phyloP scores from a whole-genome alignment of 805 yeast genomes.

The Hyphopichia homilentoma region DNA sequence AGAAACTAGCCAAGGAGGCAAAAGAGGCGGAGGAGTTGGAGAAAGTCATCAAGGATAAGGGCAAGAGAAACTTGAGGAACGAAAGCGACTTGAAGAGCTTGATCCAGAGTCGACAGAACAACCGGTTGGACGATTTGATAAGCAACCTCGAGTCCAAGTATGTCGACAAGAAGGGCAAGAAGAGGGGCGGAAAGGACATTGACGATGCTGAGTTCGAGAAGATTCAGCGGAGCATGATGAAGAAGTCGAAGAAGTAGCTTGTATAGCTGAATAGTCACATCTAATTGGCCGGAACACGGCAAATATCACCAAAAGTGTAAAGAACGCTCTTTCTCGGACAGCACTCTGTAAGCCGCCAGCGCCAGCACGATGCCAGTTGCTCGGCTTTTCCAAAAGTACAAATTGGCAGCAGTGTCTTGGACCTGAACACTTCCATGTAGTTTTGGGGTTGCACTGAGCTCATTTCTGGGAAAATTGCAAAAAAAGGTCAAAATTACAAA shows the following conservation, averaged over 20 bases:
- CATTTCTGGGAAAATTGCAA: too few relatives aligned
- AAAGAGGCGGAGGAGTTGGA: slow-evolving; percentile 54
- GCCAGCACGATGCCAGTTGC: too few relatives aligned
- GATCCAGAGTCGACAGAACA: slow-evolving; percentile 46
- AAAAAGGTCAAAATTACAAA: too few relatives aligned
- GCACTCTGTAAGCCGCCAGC: too few relatives aligned
- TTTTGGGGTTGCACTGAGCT: too few relatives aligned
- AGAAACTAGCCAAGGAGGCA: slow-evolving; percentile 59
- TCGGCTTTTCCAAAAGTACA: too few relatives aligned
- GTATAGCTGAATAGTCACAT: too few relatives aligned
- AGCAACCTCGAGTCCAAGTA: slow-evolving; percentile 49
- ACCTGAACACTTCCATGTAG: too few relatives aligned
- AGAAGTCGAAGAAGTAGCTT: slow-evolving; percentile 8
- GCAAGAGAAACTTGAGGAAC: slow-evolving; percentile 19
- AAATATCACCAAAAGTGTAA: too few relatives aligned
- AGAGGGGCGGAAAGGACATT: slow-evolving; percentile 31
- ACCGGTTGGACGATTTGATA: slow-evolving; percentile 44
- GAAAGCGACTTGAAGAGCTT: slow-evolving; percentile 44
- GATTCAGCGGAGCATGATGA: slow-evolving; percentile 37
- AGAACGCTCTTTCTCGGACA: too few relatives aligned
- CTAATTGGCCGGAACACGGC: too few relatives aligned
- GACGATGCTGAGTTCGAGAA: slow-evolving; percentile 50
- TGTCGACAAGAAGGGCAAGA: slow-evolving; percentile 33
- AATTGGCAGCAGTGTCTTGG: too few relatives aligned
- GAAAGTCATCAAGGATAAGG: slow-evolving; percentile 33